A percentile compares a stretch with the other conserved stretches of the same genome.
Evolutionary conservation across 352 stramenopile species (phyloP).

Genomic region (Phytopythium chamaehyphon): DNA sequence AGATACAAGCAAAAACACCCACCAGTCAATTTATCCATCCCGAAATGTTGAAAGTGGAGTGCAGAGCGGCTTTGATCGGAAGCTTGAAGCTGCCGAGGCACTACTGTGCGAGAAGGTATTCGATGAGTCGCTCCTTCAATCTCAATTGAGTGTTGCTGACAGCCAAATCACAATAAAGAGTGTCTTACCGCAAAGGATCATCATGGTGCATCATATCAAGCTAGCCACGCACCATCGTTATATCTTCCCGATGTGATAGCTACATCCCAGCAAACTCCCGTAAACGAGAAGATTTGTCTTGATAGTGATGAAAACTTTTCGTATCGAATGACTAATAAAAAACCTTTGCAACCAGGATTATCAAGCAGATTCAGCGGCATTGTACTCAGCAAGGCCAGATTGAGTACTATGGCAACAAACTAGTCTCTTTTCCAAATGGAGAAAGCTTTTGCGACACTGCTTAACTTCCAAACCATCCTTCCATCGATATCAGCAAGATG

Average conservation of each 20-base stretch:
- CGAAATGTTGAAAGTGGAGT: constrained; percentile 22
- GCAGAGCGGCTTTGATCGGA: constrained; percentile 41
- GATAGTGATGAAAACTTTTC: not conserved
- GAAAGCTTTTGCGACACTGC: constrained; percentile 59
- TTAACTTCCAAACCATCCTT: not conserved
- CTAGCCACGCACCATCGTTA: constrained; percentile 6
- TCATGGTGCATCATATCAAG: not conserved
- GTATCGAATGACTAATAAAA: not conserved
- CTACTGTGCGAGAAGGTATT: constrained; percentile 43
- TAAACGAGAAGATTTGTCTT: constrained; percentile 44
- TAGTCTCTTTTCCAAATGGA: constrained; percentile 74
- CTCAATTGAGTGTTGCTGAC: not conserved
- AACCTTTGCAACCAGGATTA: constrained; percentile 23
- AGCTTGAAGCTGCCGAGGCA: constrained; percentile 53
- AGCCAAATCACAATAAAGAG: not conserved
- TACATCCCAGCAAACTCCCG: constrained; percentile 31
- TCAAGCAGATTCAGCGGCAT: constrained; percentile 58
- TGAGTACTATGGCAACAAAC: constrained; percentile 65
- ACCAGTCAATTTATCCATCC: constrained; percentile 15
- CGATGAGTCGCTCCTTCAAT: constrained; percentile 11
- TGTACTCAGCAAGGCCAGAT: constrained; percentile 54
- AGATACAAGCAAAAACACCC: constrained; percentile 32
- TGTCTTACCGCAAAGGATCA: not conserved
- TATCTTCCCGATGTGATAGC: constrained; percentile 26
- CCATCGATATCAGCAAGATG: not conserved